phyloP scores from a whole-genome alignment of 176 grass and related monocot genomes.

The Urochloa ruziziensis region DNA sequence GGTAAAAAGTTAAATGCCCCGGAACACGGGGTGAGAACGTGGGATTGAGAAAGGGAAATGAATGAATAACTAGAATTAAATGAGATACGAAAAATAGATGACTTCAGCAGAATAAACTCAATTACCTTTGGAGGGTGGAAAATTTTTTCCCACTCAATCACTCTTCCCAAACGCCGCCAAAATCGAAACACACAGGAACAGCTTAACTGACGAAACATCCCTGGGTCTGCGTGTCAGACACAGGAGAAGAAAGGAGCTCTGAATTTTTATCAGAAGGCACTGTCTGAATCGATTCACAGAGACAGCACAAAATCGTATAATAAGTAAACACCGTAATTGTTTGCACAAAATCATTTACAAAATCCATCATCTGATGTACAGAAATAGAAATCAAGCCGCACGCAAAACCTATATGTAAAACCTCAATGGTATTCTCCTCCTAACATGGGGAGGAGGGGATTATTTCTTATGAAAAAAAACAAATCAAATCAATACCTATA shows the following conservation, averaged over 20 bases:
- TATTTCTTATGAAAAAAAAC: conserved; percentile 30
- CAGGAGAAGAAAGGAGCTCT: neutral
- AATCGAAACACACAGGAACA: neutral
- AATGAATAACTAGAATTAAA: no score
- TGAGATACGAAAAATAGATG: no score
- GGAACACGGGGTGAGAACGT: no score
- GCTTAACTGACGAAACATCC: neutral
- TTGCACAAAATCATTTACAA: conserved; percentile 25
- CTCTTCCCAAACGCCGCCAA: no score
- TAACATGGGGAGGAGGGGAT: conserved; percentile 30
- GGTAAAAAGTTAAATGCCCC: no score
- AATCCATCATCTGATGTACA: conserved; percentile 28
- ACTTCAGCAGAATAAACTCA: no score
- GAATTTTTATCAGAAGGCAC: neutral
- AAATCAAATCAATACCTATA: conserved; percentile 44
- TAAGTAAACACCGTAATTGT: conserved; percentile 2
- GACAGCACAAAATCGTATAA: neutral
- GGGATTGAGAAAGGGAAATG: no score
- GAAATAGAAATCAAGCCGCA: conserved; percentile 13
- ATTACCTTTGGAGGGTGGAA: no score
- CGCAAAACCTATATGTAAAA: conserved; percentile 14
- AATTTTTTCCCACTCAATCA: no score
- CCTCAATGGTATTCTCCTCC: conserved; percentile 28
- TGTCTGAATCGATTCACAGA: neutral
- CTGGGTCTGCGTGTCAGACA: no score